Conservation (phyloP, 768 basidiomycete species). For the Scleroderma bovista region DNA sequence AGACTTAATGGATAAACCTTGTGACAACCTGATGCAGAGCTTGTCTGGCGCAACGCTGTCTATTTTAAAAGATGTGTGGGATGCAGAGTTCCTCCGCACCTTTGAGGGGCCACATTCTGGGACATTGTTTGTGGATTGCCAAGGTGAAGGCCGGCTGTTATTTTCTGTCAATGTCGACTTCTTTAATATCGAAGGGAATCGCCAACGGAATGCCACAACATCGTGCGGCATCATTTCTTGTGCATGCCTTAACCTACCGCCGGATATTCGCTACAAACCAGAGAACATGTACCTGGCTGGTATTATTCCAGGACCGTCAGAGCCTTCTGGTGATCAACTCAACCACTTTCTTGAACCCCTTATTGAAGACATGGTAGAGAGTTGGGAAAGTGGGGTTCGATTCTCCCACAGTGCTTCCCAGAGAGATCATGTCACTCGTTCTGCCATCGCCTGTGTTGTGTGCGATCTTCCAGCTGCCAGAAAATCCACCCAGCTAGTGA, state of each 20-base stretch:
- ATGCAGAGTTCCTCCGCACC: constrained; percentile 18
- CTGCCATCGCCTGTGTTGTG: constrained; percentile 23
- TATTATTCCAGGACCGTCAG: constrained; percentile 33
- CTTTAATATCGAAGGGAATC: constrained; percentile 31
- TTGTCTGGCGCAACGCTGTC: constrained; percentile 8
- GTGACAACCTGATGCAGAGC: neutral
- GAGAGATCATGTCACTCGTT: constrained; percentile 8
- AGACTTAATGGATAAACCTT: constrained; percentile 6
- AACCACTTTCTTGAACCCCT: constrained; percentile 34
- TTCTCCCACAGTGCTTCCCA: constrained; percentile 13
- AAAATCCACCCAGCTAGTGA: constrained; percentile 18
- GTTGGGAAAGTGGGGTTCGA: constrained; percentile 29
- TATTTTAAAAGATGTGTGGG: neutral
- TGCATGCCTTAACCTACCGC: constrained; percentile 30
- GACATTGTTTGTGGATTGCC: constrained; percentile 7
- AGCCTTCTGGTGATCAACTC: constrained; percentile 27
- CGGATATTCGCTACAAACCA: constrained; percentile 25
- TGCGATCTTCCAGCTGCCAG: constrained; percentile 34
- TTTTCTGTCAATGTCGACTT: constrained; percentile 31
- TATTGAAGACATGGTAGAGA: constrained; percentile 25
- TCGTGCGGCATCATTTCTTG: constrained; percentile 17
- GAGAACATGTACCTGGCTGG: constrained; percentile 37
- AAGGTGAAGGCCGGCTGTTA: constrained; percentile 21
- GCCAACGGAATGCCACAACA: constrained; percentile 16
- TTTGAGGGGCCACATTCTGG: constrained; percentile 20